Evolutionary conservation across 2,329 filamentous ascomycete genomes (phyloP), one percentile per base, ranked within the genome.

Genomic region (Rutstroemia sp.): DNA sequence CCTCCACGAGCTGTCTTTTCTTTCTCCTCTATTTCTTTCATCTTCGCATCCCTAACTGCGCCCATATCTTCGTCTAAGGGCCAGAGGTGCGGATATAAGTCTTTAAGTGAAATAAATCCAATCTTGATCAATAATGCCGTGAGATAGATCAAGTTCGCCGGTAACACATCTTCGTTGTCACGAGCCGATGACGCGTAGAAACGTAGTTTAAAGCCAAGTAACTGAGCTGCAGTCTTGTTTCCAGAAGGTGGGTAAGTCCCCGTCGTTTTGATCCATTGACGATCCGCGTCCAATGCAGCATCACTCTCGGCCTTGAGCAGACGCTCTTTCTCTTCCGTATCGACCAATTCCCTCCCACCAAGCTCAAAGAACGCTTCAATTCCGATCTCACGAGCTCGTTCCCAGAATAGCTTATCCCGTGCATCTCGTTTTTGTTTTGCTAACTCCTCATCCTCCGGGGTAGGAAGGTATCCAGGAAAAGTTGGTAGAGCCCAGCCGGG

Each of bases 151-250:
- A 99, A 78, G 64, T 99, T 99, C 41, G 94, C 89, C 0, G 94
- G 94, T 2, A 97, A 78, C 2, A 85, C 78, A 66, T 97, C 94
- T 1, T 80, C 76, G 54, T 84, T 80, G 58, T 89, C 83, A 56
- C 92, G 83, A 38, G 87, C 84, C 27, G 85, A 77, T 0, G 90
- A 95, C 42, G 89, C 88, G 68, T 99, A 99, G 71, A 96, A 99
- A 14, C 89, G 88, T 51, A 99, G 80, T 72, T 99, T 99, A 78
- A 99, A 99, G 4, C 94, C 94, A 14, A 99, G 83, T 3, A 99
- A 80, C 69, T 97, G 94, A 30, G 95, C 95, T 1, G 94, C 94
- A 58, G 95, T 89, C 45, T 87, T 83, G 69, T 96, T 99, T 30
- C 95, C 94, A 30, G 81, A 78, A 1, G 92, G 90, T 4, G 92